Percentiles rank a stretch among this genome's conserved stretches.
These are phyloP conservation scores for Santalum album DNA, from an alignment of 164 flowering plant genomes.

Conservation along the genomic window DNA sequence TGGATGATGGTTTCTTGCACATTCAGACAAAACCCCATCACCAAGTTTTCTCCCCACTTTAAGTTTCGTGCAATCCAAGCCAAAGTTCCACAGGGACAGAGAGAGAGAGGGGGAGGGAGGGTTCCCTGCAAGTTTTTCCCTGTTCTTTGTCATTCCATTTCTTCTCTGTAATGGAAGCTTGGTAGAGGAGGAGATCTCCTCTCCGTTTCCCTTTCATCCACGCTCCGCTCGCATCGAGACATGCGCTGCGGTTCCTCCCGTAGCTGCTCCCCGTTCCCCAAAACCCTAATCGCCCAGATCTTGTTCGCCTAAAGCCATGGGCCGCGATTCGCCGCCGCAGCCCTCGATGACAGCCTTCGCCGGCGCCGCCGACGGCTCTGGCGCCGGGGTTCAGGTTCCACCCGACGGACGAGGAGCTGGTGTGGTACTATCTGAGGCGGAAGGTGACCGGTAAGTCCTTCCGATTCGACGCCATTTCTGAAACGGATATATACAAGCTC, in stretches of 20 bases:
- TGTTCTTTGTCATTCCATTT: background rate
- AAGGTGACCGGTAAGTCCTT: conserved; percentile 11
- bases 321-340: background rate
- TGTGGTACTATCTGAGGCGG: conserved; percentile 9
- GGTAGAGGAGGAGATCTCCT: too few species aligned
- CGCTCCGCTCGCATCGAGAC: background rate
- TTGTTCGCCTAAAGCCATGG: background rate
- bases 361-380: background rate
- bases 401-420: conserved; percentile 15
- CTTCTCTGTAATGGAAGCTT: too few species aligned
- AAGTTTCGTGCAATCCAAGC: background rate
- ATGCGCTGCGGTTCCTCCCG: background rate
- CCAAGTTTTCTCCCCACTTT: background rate
- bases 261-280: background rate
- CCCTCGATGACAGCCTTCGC: too few species aligned
- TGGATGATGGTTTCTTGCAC: background rate
- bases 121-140: too few species aligned
- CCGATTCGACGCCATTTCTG: conserved; percentile 9
- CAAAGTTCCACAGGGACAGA: too few species aligned
- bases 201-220: background rate
- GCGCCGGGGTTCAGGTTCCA: conserved; percentile 16
- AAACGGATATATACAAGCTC: conserved; percentile 8
- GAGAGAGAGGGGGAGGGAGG: too few species aligned
- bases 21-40: background rate
- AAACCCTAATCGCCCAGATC: background rate